Percentiles rank a stretch among this genome's conserved stretches.
Evolutionary conservation across 2,329 filamentous ascomycete species (phyloP).

Genomic region (Lasiodiplodia sp.): DNA sequence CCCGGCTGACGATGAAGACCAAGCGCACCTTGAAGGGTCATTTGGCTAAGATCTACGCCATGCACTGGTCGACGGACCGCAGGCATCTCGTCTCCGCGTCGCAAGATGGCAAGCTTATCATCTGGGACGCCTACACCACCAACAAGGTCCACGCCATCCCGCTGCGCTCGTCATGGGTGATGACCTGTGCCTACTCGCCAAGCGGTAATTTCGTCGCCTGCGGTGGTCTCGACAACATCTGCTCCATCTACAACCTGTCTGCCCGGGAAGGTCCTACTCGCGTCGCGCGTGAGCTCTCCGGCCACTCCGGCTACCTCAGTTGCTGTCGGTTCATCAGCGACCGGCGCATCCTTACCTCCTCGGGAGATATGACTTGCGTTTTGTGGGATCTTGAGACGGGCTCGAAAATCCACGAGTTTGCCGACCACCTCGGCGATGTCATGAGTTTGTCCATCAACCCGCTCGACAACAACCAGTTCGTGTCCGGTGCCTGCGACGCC

Average conservation of each 20-base stretch:
- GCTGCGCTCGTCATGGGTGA: constrained; percentile 97
- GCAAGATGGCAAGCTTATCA: constrained; percentile 98
- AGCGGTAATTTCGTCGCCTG: constrained; percentile 98
- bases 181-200: constrained; percentile 99
- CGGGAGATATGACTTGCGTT: constrained; percentile 99
- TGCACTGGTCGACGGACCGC: constrained; percentile 99
- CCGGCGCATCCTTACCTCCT: constrained; percentile 95
- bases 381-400: constrained; percentile 99
- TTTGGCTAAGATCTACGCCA: constrained; percentile 98
- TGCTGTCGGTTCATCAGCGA: constrained; percentile 99
- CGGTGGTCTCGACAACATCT: constrained; percentile 98
- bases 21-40: constrained; percentile 97
- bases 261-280: constrained; percentile 96
- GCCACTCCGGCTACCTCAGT: constrained; percentile 95
- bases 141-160: constrained; percentile 99
- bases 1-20: constrained; percentile 95
- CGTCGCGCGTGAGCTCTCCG: constrained; percentile 92
- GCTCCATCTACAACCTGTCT: constrained; percentile 99
- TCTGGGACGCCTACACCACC: constrained; percentile 99
- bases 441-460: constrained; percentile 99
- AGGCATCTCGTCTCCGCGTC: constrained; percentile 97
- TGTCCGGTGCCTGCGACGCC: constrained; percentile 98
- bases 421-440: constrained; percentile 96
- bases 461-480: constrained; percentile 98
- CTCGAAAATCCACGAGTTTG: constrained; percentile 96